These are phyloP conservation scores for Vitis amurensis DNA, from an alignment of 164 flowering plant species.

Conservation along the genomic window DNA sequence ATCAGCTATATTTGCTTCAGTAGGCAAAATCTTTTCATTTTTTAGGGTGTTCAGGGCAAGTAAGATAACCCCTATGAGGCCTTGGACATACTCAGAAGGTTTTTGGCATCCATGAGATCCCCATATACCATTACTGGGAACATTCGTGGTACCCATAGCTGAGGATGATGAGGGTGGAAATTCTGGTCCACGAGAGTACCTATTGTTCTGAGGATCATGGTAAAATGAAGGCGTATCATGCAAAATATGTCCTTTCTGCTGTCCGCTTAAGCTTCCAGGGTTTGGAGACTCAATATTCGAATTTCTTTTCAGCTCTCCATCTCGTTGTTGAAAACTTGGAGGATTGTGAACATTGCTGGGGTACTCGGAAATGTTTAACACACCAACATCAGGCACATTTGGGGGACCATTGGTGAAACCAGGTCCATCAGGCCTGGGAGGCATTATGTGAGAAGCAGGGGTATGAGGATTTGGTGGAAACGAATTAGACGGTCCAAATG, in stretches of 20 bases:
- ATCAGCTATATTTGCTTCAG: constrained; percentile 73
- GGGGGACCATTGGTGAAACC: constrained; percentile 30
- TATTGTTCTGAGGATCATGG: constrained; percentile 25
- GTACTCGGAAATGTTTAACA: constrained; percentile 40
- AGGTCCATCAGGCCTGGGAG: constrained; percentile 41
- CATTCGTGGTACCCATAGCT: constrained; percentile 7
- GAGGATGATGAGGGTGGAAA: constrained; percentile 32
- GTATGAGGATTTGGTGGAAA: constrained; percentile 33
- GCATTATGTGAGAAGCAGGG: constrained; percentile 29
- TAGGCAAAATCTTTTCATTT: constrained; percentile 72
- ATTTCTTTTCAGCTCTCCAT: constrained; percentile 27
- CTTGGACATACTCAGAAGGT: constrained; percentile 54
- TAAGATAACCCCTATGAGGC: constrained; percentile 66
- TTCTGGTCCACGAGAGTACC: constrained; percentile 36
- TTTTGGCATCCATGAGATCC: constrained; percentile 45
- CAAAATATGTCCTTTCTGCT: constrained; percentile 30
- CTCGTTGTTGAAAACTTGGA: constrained; percentile 33
- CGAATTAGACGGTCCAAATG: constrained; percentile 32
- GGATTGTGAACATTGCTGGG: constrained; percentile 23
- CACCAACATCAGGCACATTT: constrained; percentile 51
- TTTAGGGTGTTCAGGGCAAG: constrained; percentile 72
- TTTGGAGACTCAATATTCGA: constrained; percentile 21
- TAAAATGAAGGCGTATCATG: constrained; percentile 18
- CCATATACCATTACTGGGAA: constrained; percentile 32
- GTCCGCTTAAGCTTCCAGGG: constrained; percentile 22